These are phyloP conservation scores for Amauroascus niger DNA, from an alignment of 2,329 filamentous ascomycete genomes.

Conservation along the genomic window DNA sequence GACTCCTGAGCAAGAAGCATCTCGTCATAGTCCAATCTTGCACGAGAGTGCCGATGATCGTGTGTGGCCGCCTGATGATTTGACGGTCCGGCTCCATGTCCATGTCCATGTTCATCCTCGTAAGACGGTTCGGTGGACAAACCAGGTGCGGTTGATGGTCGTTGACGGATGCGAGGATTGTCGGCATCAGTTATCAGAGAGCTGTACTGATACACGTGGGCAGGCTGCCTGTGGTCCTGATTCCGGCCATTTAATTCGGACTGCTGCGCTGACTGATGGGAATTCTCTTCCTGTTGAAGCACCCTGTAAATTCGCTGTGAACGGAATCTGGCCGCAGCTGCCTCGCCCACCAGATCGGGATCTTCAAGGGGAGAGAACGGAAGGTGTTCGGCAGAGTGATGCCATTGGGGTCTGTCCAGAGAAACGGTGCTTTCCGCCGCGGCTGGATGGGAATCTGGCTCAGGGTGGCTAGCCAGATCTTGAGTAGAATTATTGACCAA, in stretches of 20 bases:
- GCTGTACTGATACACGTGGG: conserved; percentile 31
- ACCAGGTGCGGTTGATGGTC: conserved; percentile 2
- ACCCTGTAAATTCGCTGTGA: conserved; percentile 43
- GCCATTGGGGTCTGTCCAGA: conserved; percentile 9
- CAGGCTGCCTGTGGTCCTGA: conserved; percentile 8
- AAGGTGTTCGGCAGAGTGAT: conserved; percentile 7
- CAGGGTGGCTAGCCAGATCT: background rate
- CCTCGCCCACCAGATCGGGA: conserved; percentile 57
- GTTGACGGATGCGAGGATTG: conserved; percentile 2
- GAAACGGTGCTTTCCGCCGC: background rate
- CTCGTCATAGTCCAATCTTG: conserved; percentile 20
- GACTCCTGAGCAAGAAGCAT: conserved; percentile 25
- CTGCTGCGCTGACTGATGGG: conserved; percentile 18
- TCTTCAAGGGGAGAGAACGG: conserved; percentile 52
- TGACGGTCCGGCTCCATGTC: too few relatives aligned
- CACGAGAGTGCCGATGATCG: conserved; percentile 4
- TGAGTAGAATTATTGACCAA: conserved; percentile 9
- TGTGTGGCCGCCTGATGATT: background rate
- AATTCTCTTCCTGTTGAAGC: conserved; percentile 40
- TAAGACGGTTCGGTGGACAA: background rate
- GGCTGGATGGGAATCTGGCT: background rate
- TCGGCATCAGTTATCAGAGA: conserved; percentile 14
- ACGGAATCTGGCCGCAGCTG: conserved; percentile 50
- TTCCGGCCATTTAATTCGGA: background rate
- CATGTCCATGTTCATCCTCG: background rate